These are phyloP conservation scores for Hypoxylon sp. DNA, from an alignment of 2,329 filamentous ascomycete genomes.

Conservation along the genomic window DNA sequence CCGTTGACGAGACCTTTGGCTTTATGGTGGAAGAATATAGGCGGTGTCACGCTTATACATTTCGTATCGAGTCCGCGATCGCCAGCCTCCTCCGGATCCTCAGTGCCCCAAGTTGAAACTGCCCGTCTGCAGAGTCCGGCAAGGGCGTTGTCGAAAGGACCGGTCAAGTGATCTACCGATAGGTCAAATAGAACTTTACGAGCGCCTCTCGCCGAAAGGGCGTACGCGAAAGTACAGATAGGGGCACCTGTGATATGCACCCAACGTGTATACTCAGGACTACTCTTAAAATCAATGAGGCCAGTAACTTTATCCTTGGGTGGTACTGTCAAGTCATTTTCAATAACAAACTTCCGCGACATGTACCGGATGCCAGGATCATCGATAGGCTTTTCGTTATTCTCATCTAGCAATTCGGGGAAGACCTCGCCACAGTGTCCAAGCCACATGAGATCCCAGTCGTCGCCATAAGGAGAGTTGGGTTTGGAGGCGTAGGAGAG, in stretches of 20 bases:
- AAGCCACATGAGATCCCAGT: conserved; percentile 52
- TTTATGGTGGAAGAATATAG: conserved; percentile 55
- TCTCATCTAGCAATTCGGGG: conserved; percentile 48
- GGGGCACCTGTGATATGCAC: conserved; percentile 50
- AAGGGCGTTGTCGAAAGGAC: conserved; percentile 55
- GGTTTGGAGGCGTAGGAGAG: conserved; percentile 44
- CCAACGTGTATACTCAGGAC: conserved; percentile 48
- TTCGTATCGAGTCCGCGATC: conserved; percentile 52
- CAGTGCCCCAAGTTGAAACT: conserved; percentile 43
- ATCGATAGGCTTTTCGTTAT: conserved; percentile 46
- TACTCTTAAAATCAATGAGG: conserved; percentile 49
- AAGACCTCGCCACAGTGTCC: conserved; percentile 54
- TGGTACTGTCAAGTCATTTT: conserved; percentile 50
- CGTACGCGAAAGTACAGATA: conserved; percentile 54
- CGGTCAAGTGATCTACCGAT: conserved; percentile 51
- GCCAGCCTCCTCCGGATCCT: conserved; percentile 32
- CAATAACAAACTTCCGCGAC: conserved; percentile 49
- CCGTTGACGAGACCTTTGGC: conserved; percentile 48
- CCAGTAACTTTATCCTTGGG: conserved; percentile 49
- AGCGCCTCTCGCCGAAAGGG: conserved; percentile 50
- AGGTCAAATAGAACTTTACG: conserved; percentile 52
- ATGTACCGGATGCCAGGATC: conserved; percentile 46
- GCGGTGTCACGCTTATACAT: conserved; percentile 55
- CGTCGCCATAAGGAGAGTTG: conserved; percentile 50
- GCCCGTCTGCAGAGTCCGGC: conserved; percentile 53